These are phyloP conservation scores for Casaregolazyma suthepensis DNA, from an alignment of 1,139 yeast genomes.

Conservation along the genomic window DNA sequence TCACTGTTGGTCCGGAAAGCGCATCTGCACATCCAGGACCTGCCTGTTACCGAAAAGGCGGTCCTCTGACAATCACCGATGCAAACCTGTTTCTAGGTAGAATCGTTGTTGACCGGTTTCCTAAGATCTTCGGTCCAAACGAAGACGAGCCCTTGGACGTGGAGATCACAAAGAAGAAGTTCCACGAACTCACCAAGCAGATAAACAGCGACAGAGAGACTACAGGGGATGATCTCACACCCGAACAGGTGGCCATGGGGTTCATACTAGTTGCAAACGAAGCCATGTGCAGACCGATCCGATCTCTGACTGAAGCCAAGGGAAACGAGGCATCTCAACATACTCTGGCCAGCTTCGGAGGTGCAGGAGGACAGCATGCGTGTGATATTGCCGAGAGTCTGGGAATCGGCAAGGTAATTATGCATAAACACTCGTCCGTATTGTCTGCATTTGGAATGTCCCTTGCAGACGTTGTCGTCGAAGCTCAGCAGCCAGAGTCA, in stretches of 20 bases:
- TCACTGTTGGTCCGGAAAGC: conserved; percentile 50
- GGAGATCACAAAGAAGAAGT: conserved; percentile 37
- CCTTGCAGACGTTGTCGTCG: conserved; percentile 50
- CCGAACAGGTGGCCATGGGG: conserved; percentile 46
- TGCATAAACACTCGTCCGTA: conserved; percentile 46
- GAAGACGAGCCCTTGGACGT: conserved; percentile 44
- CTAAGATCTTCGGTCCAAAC: conserved; percentile 49
- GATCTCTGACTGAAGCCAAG: conserved; percentile 46
- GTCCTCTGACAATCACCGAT: conserved; percentile 51
- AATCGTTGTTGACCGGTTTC: conserved; percentile 45
- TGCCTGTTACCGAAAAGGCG: conserved; percentile 52
- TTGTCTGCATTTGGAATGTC: conserved; percentile 50
- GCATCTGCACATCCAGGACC: conserved; percentile 58
- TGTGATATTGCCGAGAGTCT: conserved; percentile 41
- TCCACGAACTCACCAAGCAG: conserved; percentile 36
- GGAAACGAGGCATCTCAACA: conserved; percentile 41
- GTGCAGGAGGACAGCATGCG: conserved; percentile 53
- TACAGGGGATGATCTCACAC: conserved; percentile 27
- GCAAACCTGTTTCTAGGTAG: conserved; percentile 49
- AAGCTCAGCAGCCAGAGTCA: conserved; percentile 51
- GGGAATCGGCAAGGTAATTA: conserved; percentile 39
- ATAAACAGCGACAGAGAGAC: conserved; percentile 37
- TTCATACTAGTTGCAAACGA: conserved; percentile 47
- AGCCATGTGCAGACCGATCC: conserved; percentile 47
- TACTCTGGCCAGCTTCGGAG: conserved; percentile 46